These are phyloP conservation scores for Colletotrichum trifolii DNA, from an alignment of 2,329 filamentous ascomycete species.

Conservation along the genomic window DNA sequence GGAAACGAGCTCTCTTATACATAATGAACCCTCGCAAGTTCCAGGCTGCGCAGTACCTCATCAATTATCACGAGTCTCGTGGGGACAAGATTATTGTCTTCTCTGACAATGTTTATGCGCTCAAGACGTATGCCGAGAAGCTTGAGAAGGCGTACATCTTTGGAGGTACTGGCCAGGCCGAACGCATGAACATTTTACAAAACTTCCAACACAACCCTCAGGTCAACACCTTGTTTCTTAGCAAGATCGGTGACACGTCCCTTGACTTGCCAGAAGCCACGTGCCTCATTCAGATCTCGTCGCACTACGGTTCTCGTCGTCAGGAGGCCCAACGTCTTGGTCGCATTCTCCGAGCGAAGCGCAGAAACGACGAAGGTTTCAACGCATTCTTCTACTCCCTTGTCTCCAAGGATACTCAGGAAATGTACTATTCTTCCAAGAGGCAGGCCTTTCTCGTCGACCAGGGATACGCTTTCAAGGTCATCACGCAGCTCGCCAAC, in stretches of 20 bases:
- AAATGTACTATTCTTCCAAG: conserved; percentile 98
- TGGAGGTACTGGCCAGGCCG: conserved; percentile 85
- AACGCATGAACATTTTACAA: conserved; percentile 87
- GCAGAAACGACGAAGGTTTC: conserved; percentile 96
- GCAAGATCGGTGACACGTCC: conserved; percentile 98
- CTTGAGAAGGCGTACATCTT: conserved; percentile 91
- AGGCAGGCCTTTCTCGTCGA: conserved; percentile 97
- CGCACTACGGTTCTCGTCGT: conserved; percentile 95
- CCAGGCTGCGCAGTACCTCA: conserved; percentile 97
- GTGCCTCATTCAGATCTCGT: conserved; percentile 96
- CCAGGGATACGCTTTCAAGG: conserved; percentile 98
- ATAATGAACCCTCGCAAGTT: conserved; percentile 99
- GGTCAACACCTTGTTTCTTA: conserved; percentile 93
- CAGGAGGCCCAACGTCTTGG: conserved; percentile 96
- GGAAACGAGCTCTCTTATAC: conserved; percentile 71
- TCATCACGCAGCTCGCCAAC: conserved; percentile 94
- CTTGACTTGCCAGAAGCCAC: conserved; percentile 96
- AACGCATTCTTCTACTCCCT: conserved; percentile 99
- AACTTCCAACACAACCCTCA: conserved; percentile 94
- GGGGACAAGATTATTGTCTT: conserved; percentile 99
- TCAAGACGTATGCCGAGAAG: conserved; percentile 86
- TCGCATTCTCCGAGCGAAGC: conserved; percentile 92
- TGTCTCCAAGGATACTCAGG: conserved; percentile 95
- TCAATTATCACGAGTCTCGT: conserved; percentile 93
- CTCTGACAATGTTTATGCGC: conserved; percentile 94